These are phyloP conservation scores for Ephemerocybe angulata DNA, from an alignment of 768 basidiomycete species.

Conservation along the genomic window DNA sequence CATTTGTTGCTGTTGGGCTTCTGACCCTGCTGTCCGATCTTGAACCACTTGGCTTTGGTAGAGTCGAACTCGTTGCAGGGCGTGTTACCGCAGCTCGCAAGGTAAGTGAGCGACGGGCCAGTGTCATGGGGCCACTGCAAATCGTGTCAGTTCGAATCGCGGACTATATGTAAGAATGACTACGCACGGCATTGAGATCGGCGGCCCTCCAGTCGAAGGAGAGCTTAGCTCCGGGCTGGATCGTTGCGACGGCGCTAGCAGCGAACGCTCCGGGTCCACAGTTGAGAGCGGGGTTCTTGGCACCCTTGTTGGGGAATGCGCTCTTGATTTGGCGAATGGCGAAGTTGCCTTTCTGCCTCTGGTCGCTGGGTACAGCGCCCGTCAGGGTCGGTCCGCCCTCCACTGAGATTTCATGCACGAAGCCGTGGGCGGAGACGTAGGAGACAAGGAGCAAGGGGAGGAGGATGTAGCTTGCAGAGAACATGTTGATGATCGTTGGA, in stretches of 20 bases:
- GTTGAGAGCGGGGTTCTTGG: conserved; percentile 52
- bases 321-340: conserved; percentile 40
- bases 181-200: conserved; percentile 31
- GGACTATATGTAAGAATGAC: neutral
- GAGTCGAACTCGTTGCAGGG: conserved; percentile 60
- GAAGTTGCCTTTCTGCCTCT: conserved; percentile 17
- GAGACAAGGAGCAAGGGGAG: conserved; percentile 32
- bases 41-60: conserved; percentile 67
- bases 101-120: conserved; percentile 72
- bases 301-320: conserved; percentile 47
- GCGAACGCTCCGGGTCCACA: conserved; percentile 52
- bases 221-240: conserved; percentile 55
- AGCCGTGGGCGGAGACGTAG: conserved; percentile 44
- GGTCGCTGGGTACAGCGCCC: conserved; percentile 30
- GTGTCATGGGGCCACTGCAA: conserved; percentile 51
- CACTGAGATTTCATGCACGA: conserved; percentile 36
- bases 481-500: conserved; percentile 22
- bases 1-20: conserved; percentile 37
- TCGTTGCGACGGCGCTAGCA: conserved; percentile 48
- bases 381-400: conserved; percentile 31
- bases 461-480: conserved; percentile 22
- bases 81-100: conserved; percentile 57
- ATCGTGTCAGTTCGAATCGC: neutral
- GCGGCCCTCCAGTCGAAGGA: conserved; percentile 58
- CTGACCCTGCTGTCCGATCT: conserved; percentile 54